Base-by-base conservation (phyloP, 208 protist genomes). In the Leishmania martiniquensis region DNA sequence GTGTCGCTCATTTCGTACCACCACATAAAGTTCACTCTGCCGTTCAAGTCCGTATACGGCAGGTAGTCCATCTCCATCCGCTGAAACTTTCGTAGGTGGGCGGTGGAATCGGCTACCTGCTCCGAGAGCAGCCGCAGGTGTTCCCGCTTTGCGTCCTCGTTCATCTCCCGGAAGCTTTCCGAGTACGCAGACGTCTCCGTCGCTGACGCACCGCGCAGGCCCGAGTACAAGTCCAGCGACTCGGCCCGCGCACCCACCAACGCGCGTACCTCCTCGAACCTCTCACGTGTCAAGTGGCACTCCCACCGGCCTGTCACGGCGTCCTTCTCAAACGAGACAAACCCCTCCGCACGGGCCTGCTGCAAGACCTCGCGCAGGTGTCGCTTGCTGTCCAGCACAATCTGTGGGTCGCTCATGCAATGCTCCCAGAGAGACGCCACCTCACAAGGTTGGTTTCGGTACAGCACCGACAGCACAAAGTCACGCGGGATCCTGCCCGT, bases 1-100 rank as follows among this genome's bases (percentile, higher is more conserved):
- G 80, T 44, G 70, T 95, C 91, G 34, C 81, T 86, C 59, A 87
- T 92, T 82, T 98, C 95, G 76, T 98, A 98, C 93, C 95, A 98
- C 95, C 95, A 98, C 95, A 98, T 98, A 76, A 98, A 98, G 77
- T 98, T 97, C 15, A 98, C 95, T 75, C 96, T 97, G 29, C 95
- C 95, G 77, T 98, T 98, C 22, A 97, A 83, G 72, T 98, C 95
- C 0, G 95, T 98, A 83, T 97, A 98, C 42, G 95, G 95, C 54
- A 98, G 85, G 80, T 98, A 98, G 84, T 98, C 95, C 75, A 98
- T 87, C 69, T 95, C 90, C 52, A 86, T 93, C 42, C 90, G 87
- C 88, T 98, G 93, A 77, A 93, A 96, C 25, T 79, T 84, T 49
- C 88, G 84, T n/a, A 98, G 84, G 55, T 90, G 84, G 70, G 85